Percentiles rank a stretch among this genome's conserved stretches.
phyloP scores from a whole-genome alignment of 768 basidiomycete genomes.

The Russula emetica region DNA sequence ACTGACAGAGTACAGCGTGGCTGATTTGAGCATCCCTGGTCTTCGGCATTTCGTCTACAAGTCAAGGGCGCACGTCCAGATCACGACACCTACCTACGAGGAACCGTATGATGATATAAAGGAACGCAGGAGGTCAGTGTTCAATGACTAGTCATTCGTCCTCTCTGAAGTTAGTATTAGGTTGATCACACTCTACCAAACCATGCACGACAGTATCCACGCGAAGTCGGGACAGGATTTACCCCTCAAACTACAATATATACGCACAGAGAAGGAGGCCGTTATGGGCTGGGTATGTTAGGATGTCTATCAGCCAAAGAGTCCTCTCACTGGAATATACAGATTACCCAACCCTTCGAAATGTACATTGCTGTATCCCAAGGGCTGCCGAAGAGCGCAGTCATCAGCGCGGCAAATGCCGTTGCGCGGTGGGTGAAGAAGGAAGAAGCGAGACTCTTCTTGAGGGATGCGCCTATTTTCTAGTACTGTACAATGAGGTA shows the following conservation, averaged over 20 bases:
- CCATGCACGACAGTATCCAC: constrained; percentile 83
- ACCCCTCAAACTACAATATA: constrained; percentile 80
- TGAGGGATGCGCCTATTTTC: constrained; percentile 88
- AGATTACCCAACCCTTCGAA: constrained; percentile 95
- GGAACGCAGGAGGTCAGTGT: constrained; percentile 54
- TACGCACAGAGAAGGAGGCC: constrained; percentile 80
- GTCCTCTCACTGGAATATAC: background rate
- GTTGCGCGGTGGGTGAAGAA: constrained; percentile 89
- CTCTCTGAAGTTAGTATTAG: constrained; percentile 39
- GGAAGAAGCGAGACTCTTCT: constrained; percentile 76
- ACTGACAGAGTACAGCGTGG: constrained; percentile 60
- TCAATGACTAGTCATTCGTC: constrained; percentile 15
- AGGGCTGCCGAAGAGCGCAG: constrained; percentile 80
- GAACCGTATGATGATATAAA: constrained; percentile 69
- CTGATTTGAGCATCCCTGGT: constrained; percentile 81
- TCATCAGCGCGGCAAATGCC: constrained; percentile 82
- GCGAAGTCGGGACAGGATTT: constrained; percentile 80
- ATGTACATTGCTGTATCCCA: constrained; percentile 82
- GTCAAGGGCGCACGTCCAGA: constrained; percentile 81
- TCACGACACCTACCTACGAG: constrained; percentile 82
- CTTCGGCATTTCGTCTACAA: constrained; percentile 95
- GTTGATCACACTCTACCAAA: constrained; percentile 82
- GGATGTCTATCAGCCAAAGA: constrained; percentile 1
- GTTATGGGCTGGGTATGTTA: constrained; percentile 89
- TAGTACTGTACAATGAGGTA: constrained; percentile 32